Evolutionary conservation across 176 grass and related monocot species (phyloP), one percentile per base, ranked within the genome.

Genomic region (Zizania latifolia): DNA sequence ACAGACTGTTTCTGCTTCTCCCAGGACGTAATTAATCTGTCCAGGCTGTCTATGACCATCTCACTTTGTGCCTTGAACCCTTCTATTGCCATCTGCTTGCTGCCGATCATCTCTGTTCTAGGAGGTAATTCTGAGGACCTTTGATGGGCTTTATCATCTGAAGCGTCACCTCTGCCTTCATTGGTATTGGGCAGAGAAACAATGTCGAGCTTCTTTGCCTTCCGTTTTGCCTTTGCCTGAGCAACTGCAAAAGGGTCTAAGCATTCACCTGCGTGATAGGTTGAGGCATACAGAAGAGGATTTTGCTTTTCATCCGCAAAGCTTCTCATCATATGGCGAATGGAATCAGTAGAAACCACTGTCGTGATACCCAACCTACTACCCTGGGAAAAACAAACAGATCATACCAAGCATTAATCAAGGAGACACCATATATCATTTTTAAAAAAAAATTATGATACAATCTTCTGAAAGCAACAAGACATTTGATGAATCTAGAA

Each of bases 281-380:
- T 98, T 78, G 94, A 98, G 6, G 94, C 94, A 78, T 92, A 98
- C 22, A 98, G 78, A 66, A 98, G 90, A 5, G 91, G 90, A 58
- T 87, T 92, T 87, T 94, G 91, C 65, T 87, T 89, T 80, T 92
- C 86, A 67, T 93, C 86, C 36, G 80, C 81, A 78, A 92, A 98
- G 62, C 94, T 86, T 40, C 94, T 90, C 94, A 98, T 98, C 94
- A 98, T 98, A 75, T 98, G 94, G 19, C 94, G 83, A 67, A 98
- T 89, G 39, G 94, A 98, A 62, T 98, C 94, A 63, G 94, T 98
- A 21, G 94, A 98, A 74, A 98, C 72, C 19, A 97, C 93, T 41
- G 86, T 97, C 3, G 90, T 97, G 54, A 97, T 87, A 48, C 94
- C 94, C 81, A 93, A 70, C 63, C 90, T 91, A 78, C 90, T 89